These are phyloP conservation scores for Anaeramoeba flamelloides DNA, from an alignment of 78 protist genomes.

Conservation along the genomic window DNA sequence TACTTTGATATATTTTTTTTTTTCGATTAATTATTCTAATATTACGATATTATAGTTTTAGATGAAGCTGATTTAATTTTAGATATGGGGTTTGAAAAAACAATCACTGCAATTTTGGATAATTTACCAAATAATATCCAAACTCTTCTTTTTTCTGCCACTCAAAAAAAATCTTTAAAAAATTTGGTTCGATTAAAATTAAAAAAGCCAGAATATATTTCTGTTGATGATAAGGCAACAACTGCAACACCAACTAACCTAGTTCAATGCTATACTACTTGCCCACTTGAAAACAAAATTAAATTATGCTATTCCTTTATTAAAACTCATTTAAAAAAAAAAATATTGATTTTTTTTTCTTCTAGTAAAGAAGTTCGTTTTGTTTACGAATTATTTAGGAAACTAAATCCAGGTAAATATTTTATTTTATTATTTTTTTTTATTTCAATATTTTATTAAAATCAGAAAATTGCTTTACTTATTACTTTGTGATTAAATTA, in stretches of 20 bases:
- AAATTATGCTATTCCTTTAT: neutral
- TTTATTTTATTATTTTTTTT: too few relatives aligned
- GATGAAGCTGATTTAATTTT: slow-evolving; percentile 92
- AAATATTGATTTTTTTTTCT: neutral
- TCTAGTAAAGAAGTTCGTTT: neutral
- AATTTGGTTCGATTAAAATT: slow-evolving; percentile 4
- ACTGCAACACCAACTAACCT: slow-evolving; percentile 11
- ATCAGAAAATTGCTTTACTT: too few relatives aligned
- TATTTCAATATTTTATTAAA: too few relatives aligned
- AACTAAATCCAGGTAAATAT: neutral
- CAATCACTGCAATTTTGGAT: slow-evolving; percentile 54
- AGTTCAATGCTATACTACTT: slow-evolving; percentile 14
- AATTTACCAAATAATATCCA: slow-evolving; percentile 63
- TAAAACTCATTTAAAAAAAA: neutral
- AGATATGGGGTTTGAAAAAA: slow-evolving; percentile 72
- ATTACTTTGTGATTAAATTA: too few relatives aligned
- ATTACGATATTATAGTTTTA: too few relatives aligned
- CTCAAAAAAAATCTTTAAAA: slow-evolving; percentile 59
- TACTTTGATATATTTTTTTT: too few relatives aligned
- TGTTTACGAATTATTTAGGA: neutral
- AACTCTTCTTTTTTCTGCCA: slow-evolving; percentile 86
- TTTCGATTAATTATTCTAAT: too few relatives aligned
- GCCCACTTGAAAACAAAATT: neutral
- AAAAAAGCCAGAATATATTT: slow-evolving; percentile 54
- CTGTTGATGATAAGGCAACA: slow-evolving; percentile 36